Base-by-base conservation (phyloP, 2,329 filamentous ascomycete species). In the Allantophomopsis cytisporea region DNA sequence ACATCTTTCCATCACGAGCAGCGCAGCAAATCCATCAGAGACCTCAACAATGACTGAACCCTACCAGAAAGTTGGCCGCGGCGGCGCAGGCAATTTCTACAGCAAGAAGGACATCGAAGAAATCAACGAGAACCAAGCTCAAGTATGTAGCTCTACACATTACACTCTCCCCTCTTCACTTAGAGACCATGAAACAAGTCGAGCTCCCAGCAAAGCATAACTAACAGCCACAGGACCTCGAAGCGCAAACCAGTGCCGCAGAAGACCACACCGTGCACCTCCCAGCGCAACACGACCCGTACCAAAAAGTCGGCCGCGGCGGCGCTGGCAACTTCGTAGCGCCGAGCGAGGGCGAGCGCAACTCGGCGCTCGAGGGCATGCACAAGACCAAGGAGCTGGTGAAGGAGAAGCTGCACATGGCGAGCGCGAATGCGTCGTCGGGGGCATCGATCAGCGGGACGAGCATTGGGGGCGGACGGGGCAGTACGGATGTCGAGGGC, bases 61-160 rank as follows among this genome's bases (percentile, higher is more conserved):
- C 48, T 57, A 55, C 50, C 53, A 52, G 51, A 42, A 69, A 69
- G 48, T 68, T 33, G 76, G 76, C 41, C 70, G 76, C 37, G 76
- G 76, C 39, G 76, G 76, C 37, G 75, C 75, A 5, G 76, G 76
- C 39, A 81, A 81, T 57, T 77, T 69, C 54, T 68, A 67, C 50
- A 62, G 63, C 50, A 64, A 68, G 45, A 62, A 68, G 46, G 65
- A 74, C 42, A 54, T 69, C 18, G 63, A 72, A 20, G 64, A 69
- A 21, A 61, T 56, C 35, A 50, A 53, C 40, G 60, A 43, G 13
- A 38, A 20, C 5, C 23, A 30, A 28, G 31, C 34, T 16, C 13
- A 18, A n/a, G 35, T 38, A 14, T 3, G 21, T 33, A 7, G 7
- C 16, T 41, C 57, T 53, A 54, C n/a, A 17, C 35, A 6, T 16